phyloP scores from a whole-genome alignment of 495 filamentous ascomycete species.

The Chaetomium cochliodes region DNA sequence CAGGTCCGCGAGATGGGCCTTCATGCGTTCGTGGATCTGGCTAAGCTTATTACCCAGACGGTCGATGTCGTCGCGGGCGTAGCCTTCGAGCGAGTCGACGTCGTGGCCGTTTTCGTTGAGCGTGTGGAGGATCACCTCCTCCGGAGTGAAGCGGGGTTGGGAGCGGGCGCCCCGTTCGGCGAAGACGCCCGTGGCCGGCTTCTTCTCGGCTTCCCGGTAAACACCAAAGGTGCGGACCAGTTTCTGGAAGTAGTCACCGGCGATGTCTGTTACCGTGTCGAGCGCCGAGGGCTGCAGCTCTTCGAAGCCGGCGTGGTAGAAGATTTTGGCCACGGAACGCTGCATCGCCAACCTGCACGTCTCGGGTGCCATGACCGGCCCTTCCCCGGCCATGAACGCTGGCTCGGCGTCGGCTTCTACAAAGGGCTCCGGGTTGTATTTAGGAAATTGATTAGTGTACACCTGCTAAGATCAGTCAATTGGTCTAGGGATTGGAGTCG shows the following conservation, averaged over 20 bases:
- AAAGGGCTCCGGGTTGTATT: slow-evolving; percentile 92
- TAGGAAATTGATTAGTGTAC: slow-evolving; percentile 97
- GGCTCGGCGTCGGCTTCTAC: slow-evolving; percentile 78
- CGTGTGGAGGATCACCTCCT: slow-evolving; percentile 85
- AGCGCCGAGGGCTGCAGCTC: slow-evolving; percentile 94
- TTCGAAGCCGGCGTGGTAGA: slow-evolving; percentile 96
- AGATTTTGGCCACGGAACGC: slow-evolving; percentile 87
- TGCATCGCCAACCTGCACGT: slow-evolving; percentile 80
- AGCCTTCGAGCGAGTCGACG: slow-evolving; percentile 76
- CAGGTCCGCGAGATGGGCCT: slow-evolving; percentile 81
- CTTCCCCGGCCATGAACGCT: slow-evolving; percentile 81
- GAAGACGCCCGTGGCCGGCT: slow-evolving; percentile 43
- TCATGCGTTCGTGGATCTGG: slow-evolving; percentile 89
- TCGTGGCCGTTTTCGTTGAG: slow-evolving; percentile 78
- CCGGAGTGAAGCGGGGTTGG: slow-evolving; percentile 68
- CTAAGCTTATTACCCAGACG: slow-evolving; percentile 78
- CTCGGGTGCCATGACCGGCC: slow-evolving; percentile 77
- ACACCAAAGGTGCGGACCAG: slow-evolving; percentile 72
- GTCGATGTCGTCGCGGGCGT: slow-evolving; percentile 92
- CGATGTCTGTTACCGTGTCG: slow-evolving; percentile 86
- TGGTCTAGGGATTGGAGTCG: not conserved
- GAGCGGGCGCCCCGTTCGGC: slow-evolving; percentile 48
- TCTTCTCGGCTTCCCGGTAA: slow-evolving; percentile 79
- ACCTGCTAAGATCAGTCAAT: slow-evolving; percentile 55
- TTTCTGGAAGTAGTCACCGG: slow-evolving; percentile 84